Evolutionary conservation across 345 rosid genomes (phyloP).

Genomic region (Trapa incisa): DNA sequence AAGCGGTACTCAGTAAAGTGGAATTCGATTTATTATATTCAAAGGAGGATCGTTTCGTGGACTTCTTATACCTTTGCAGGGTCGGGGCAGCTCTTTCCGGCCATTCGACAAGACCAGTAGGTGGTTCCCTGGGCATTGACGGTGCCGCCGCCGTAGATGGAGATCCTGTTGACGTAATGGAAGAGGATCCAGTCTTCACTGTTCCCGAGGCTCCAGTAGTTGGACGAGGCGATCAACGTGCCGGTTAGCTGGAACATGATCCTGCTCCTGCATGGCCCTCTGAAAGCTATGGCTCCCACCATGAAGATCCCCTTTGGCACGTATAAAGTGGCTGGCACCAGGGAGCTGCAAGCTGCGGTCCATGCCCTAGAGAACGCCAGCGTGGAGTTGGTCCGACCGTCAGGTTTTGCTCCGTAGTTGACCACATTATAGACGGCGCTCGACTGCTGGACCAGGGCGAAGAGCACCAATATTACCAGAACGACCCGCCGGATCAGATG

Average conservation of each 20-base stretch:
- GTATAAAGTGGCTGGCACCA: slow-evolving; percentile 15
- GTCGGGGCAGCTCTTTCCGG: slow-evolving; percentile 15
- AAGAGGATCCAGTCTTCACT: slow-evolving; percentile 17
- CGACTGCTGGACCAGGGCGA: not conserved
- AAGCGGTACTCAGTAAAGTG: too few relatives aligned
- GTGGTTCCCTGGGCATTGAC: slow-evolving; percentile 20
- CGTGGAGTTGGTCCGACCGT: slow-evolving; percentile 19
- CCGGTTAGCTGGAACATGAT: slow-evolving; percentile 14
- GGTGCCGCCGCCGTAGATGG: slow-evolving; percentile 21
- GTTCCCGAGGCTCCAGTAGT: slow-evolving; percentile 14
- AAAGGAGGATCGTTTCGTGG: too few relatives aligned
- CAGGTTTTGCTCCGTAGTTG: slow-evolving; percentile 18
- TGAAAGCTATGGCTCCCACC: slow-evolving; percentile 8
- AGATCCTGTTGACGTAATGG: slow-evolving; percentile 10
- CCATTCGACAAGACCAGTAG: slow-evolving; percentile 19
- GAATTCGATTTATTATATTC: too few relatives aligned
- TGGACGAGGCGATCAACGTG: slow-evolving; percentile 21
- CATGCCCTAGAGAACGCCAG: slow-evolving; percentile 17
- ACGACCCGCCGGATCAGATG: not conserved
- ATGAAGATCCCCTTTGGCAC: slow-evolving; percentile 20
- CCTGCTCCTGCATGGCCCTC: slow-evolving; percentile 25
- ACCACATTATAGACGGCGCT: slow-evolving; percentile 6
- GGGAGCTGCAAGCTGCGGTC: slow-evolving; percentile 18
- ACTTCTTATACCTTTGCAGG: slow-evolving; percentile 12
- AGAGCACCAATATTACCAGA: not conserved